These are phyloP conservation scores for Carallia brachiata DNA, from an alignment of 345 rosid species.

Conservation along the genomic window DNA sequence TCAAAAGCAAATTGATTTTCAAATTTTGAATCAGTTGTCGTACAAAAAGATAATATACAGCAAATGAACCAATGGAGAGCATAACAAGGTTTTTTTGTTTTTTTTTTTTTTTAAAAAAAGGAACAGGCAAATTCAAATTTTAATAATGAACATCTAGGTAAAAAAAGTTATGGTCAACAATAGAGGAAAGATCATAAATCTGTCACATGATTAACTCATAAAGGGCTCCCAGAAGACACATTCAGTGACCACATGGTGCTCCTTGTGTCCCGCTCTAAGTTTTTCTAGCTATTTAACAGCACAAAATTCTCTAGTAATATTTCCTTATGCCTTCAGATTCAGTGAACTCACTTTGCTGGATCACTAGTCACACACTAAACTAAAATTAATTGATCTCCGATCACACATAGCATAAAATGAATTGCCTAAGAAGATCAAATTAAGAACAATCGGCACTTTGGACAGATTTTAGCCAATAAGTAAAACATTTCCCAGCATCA, in stretches of 20 bases:
- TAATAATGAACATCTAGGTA: not conserved
- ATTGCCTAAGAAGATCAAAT: not conserved
- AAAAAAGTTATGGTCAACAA: not conserved
- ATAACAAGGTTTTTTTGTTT: not conserved
- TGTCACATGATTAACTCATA: not conserved
- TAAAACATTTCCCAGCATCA: no score
- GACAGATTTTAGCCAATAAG: no score
- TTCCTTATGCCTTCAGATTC: no score
- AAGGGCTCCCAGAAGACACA: not conserved
- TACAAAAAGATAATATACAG: not conserved
- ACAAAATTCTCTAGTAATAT: no score
- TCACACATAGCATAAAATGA: not conserved
- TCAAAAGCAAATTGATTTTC: conserved; percentile 15
- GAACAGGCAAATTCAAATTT: not conserved
- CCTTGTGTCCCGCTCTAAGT: not conserved
- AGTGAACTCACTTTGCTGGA: no score
- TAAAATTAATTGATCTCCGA: no score
- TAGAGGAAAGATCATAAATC: no score
- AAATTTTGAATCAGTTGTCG: not conserved
- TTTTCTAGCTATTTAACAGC: no score
- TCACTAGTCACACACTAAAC: no score
- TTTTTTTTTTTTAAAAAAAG: no score
- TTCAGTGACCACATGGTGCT: not conserved
- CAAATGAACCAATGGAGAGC: not conserved
- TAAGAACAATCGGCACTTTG: no score